These are phyloP conservation scores for Colletotrichum kahawae DNA, from an alignment of 2,329 filamentous ascomycete genomes.

Conservation along the genomic window DNA sequence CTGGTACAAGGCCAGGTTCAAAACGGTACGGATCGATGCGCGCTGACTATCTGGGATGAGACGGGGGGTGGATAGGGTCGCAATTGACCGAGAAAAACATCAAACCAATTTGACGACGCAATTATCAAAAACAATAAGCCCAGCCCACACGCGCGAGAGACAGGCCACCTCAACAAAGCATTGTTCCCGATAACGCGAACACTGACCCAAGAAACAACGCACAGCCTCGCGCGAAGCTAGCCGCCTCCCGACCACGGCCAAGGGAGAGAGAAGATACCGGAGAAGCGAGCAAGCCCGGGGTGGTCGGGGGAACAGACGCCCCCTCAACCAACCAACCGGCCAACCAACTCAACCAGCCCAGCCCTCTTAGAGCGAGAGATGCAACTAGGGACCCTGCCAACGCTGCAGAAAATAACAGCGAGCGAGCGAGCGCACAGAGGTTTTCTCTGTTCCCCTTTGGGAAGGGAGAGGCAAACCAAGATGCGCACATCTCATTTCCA, in stretches of 20 bases:
- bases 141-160: background rate
- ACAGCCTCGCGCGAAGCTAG: slow-evolving; percentile 7
- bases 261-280: background rate
- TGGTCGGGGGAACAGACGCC: background rate
- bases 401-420: background rate
- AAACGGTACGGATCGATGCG: background rate
- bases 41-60: background rate
- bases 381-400: background rate
- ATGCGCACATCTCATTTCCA: background rate
- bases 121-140: background rate
- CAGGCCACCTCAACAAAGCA: slow-evolving; percentile 2
- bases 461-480: background rate
- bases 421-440: background rate
- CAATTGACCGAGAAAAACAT: background rate
- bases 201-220: background rate
- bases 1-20: background rate
- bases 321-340: background rate
- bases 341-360: background rate
- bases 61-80: background rate
- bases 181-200: slow-evolving; percentile 13
- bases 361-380: background rate
- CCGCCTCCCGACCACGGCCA: background rate
- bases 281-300: background rate
- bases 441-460: background rate
- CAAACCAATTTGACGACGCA: background rate